Percentiles rank a stretch among this genome's conserved stretches.
Conservation (phyloP, 2,329 filamentous ascomycete genomes). For the Colletotrichum gigasporum region DNA sequence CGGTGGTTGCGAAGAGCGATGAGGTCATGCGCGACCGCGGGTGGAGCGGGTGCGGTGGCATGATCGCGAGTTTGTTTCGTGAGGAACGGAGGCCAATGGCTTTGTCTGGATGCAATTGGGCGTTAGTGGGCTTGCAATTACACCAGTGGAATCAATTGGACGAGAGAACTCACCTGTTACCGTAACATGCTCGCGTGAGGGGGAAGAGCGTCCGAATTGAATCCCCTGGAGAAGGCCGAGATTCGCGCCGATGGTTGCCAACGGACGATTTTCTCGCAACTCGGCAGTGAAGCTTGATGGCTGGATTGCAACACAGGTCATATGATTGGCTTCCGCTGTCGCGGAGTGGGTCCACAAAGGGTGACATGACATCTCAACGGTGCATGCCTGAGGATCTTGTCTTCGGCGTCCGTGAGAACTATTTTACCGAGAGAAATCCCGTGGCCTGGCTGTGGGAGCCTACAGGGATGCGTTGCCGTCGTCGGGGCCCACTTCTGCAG, state of each 20-base stretch:
- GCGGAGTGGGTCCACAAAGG: background rate
- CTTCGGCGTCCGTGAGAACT: constrained; percentile 1
- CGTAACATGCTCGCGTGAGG: constrained; percentile 28
- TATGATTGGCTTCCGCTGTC: constrained; percentile 13
- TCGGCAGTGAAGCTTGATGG: constrained; percentile 16
- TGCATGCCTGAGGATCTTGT: constrained; percentile 11
- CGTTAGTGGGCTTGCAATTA: background rate
- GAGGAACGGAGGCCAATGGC: constrained; percentile 14
- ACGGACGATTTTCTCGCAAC: constrained; percentile 16
- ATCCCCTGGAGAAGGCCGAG: constrained; percentile 5
- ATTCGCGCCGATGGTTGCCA: background rate
- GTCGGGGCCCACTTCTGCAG: constrained; percentile 5
- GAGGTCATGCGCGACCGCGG: constrained; percentile 93
- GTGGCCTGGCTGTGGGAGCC: background rate
- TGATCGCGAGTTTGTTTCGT: constrained; percentile 47
- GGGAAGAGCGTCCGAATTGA: background rate
- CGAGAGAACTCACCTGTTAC: constrained; percentile 22
- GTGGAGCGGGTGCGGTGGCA: constrained; percentile 86
- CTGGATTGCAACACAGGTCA: constrained; percentile 7
- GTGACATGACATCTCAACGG: background rate
- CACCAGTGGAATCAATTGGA: background rate
- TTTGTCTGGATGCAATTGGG: constrained; percentile 18
- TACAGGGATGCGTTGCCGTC: background rate
- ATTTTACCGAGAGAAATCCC: background rate
- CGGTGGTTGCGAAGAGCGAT: constrained; percentile 93